Conservation (phyloP, 306 rosid genomes). For the Purshia tridentata region DNA sequence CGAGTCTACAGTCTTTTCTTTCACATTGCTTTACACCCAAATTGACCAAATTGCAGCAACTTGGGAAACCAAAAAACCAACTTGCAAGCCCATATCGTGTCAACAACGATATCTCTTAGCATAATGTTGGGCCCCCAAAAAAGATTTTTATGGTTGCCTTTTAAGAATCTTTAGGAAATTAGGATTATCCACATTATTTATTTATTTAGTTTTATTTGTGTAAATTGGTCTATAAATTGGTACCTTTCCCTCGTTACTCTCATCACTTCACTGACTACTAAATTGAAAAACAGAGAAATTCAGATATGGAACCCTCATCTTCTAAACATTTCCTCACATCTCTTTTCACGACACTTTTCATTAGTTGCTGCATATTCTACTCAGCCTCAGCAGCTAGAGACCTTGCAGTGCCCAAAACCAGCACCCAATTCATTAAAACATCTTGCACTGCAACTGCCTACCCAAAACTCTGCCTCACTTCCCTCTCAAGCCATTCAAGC, state of each 20-base stretch:
- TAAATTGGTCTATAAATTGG: constrained; percentile 20
- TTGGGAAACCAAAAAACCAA: not conserved
- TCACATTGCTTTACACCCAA: not conserved
- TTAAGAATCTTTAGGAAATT: not conserved
- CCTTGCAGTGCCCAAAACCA: constrained; percentile 19
- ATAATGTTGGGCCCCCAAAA: not conserved
- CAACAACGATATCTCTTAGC: not conserved
- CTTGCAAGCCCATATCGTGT: not conserved
- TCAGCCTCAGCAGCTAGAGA: constrained; percentile 22
- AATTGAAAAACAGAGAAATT: not conserved
- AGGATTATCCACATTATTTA: not conserved
- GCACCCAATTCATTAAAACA: constrained; percentile 54
- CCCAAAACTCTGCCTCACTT: constrained; percentile 59
- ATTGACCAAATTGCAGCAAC: not conserved
- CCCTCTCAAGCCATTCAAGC: constrained; percentile 55
- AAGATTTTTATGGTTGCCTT: not conserved
- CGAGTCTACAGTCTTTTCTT: not conserved
- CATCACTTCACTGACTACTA: constrained; percentile 14
- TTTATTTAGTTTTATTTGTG: not conserved
- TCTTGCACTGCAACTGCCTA: constrained; percentile 68
- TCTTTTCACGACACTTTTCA: constrained; percentile 20
- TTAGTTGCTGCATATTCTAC: constrained; percentile 10
- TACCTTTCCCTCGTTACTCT: constrained; percentile 5
- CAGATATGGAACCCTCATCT: constrained; percentile 35
- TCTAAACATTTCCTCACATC: constrained; percentile 20